Percentiles rank a stretch among this genome's conserved stretches.
Conservation (phyloP, 805 yeast genomes). For the Brettanomyces naardenensis region DNA sequence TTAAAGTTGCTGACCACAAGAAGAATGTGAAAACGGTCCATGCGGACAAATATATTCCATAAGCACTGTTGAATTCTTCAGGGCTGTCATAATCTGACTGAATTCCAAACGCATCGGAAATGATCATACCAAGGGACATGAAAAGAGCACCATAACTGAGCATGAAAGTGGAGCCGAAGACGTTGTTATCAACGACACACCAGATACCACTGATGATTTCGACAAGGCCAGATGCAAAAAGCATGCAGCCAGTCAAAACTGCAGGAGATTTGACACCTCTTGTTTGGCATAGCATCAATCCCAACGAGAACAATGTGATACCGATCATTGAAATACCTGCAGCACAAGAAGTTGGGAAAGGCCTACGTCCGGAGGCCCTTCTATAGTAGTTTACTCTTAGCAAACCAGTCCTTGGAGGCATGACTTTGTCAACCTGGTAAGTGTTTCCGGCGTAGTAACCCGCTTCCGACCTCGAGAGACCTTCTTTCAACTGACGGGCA, state of each 20-base stretch:
- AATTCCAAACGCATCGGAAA: slow-evolving; percentile 36
- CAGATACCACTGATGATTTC: slow-evolving; percentile 42
- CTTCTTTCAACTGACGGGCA: too few species aligned
- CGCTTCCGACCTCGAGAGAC: too few species aligned
- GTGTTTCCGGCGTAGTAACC: too few species aligned
- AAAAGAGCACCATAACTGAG: slow-evolving; percentile 42
- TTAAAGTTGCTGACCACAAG: slow-evolving; percentile 34
- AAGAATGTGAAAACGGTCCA: slow-evolving; percentile 41
- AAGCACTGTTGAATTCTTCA: slow-evolving; percentile 29
- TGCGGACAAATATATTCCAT: slow-evolving; percentile 37
- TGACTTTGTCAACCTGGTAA: slow-evolving; percentile 11
- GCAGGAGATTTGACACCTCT: slow-evolving; percentile 35
- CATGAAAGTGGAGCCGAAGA: slow-evolving; percentile 40
- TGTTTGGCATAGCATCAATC: slow-evolving; percentile 36
- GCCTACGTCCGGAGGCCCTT: slow-evolving; percentile 34
- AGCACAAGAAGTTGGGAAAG: slow-evolving; percentile 41
- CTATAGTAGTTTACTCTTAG: slow-evolving; percentile 37
- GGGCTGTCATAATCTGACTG: slow-evolving; percentile 30
- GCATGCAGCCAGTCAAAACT: slow-evolving; percentile 33
- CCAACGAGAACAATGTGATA: slow-evolving; percentile 39
- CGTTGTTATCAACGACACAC: slow-evolving; percentile 39
- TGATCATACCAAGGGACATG: slow-evolving; percentile 35
- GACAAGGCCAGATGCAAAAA: slow-evolving; percentile 40
- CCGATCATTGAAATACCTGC: slow-evolving; percentile 39
- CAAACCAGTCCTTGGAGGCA: slow-evolving; percentile 32